Evolutionary conservation across 2,329 filamentous ascomycete species (phyloP), one percentile per base, ranked within the genome.

Genomic region (Botrytis fabae): DNA sequence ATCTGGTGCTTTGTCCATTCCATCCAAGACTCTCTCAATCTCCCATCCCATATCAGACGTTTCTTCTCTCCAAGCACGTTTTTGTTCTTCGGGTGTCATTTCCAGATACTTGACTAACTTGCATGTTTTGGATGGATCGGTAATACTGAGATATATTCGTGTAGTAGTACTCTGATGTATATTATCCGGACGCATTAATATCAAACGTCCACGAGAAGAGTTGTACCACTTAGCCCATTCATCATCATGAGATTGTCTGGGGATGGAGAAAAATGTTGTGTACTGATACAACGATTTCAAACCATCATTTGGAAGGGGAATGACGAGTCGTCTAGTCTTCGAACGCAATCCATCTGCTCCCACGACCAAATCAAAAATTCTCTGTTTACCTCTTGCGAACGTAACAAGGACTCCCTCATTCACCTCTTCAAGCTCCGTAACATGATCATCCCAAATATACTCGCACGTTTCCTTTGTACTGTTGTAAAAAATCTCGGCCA

Each of bases 321-420:
- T 79, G 9, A 82, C 84, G 6, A 86, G 80, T 1, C 84, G 83
- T 60, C 85, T 81, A 38, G 84, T 86, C 48, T 82, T 80, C 3
- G 85, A 87, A 2, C 82, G 83, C n/a, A 83, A 78, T 1, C 85
- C 85, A 74, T 87, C 85, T 70, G 83, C 84, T 28, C 83, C 85
- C 16, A 87, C 83, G 12, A 87, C 83, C 9, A 87, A 81, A 72
- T 86, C 85, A 74, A 81, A 72, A 2, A 64, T 59, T 10, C 22
- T 40, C 35, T 46, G 46, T n/a, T 51, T 8, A 1, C 62, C 70
- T 46, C 61, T 68, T 2, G 70, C 61, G 28, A 72, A 72, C 2
- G 44, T 61, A 16, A 38, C 62, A 14, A 22, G 51, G 20, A 72
- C 70, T 8, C 32, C 54, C 6, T 60, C 51, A 35, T 48, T 42